Conservation (phyloP, 768 basidiomycete species). For the Pluteus cervinus region DNA sequence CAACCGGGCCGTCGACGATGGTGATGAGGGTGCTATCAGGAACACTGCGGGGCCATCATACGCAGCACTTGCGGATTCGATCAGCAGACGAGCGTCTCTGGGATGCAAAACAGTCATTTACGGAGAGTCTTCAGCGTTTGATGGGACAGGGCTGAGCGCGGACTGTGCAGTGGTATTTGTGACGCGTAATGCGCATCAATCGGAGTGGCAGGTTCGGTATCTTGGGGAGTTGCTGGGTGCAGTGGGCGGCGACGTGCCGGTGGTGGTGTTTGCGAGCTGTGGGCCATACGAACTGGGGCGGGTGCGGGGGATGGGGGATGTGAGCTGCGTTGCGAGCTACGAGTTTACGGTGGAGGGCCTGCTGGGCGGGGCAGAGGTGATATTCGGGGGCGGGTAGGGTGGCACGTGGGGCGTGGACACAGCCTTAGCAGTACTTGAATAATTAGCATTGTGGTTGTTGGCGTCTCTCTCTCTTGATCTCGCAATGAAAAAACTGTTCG, state of each 20-base stretch:
- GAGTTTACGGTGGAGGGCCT: slow-evolving; percentile 54
- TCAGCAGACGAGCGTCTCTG: slow-evolving; percentile 26
- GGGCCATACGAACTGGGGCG: slow-evolving; percentile 57
- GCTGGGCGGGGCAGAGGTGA: slow-evolving; percentile 32
- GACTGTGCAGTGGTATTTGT: slow-evolving; percentile 43
- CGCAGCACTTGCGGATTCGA: slow-evolving; percentile 35
- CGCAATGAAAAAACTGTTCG: slow-evolving; percentile 65
- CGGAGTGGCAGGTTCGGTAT: slow-evolving; percentile 44
- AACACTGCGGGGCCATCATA: slow-evolving; percentile 59
- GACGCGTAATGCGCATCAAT: slow-evolving; percentile 49
- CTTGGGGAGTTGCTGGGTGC: slow-evolving; percentile 22
- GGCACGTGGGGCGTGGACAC: slow-evolving; percentile 3
- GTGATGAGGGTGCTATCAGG: slow-evolving; percentile 39
- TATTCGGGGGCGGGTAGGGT: slow-evolving; percentile 28
- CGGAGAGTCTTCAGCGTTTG: slow-evolving; percentile 5
- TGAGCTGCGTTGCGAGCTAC: slow-evolving; percentile 44
- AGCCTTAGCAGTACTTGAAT: slow-evolving; percentile 1
- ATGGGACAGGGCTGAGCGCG: slow-evolving; percentile 10
- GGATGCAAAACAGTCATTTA: slow-evolving; percentile 45
- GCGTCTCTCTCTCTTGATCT: neutral
- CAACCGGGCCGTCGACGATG: slow-evolving; percentile 59
- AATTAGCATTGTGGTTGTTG: neutral
- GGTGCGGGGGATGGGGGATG: slow-evolving; percentile 14
- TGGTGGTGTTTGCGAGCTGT: slow-evolving; percentile 54
- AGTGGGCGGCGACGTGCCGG: slow-evolving; percentile 16